Conservation (phyloP, 495 filamentous ascomycete species). For the Paragyromitra xinjiangensis region DNA sequence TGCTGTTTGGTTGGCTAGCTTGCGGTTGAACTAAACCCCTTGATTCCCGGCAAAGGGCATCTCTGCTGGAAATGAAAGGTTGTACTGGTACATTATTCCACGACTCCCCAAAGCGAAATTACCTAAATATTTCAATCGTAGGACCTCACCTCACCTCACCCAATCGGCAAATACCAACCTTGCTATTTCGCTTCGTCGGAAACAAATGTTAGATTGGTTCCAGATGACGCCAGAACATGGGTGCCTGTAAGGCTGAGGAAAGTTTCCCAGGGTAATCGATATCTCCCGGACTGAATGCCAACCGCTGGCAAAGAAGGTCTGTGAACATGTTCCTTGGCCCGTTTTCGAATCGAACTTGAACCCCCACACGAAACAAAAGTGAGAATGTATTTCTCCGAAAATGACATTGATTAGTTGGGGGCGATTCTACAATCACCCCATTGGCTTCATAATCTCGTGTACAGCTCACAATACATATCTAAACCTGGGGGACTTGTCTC, state of each 20-base stretch:
- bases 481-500: conserved; percentile 72
- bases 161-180: conserved; percentile 26
- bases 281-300: not conserved
- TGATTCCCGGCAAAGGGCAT: too few relatives aligned
- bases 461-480: conserved; percentile 64
- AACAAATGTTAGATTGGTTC: not conserved
- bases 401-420: not conserved
- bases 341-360: conserved; percentile 31
- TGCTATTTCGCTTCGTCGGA: not conserved
- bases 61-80: too few relatives aligned
- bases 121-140: not conserved
- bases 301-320: conserved; percentile 10
- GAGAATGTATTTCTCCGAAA: conserved; percentile 30
- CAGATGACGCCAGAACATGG: conserved; percentile 7
- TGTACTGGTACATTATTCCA: not conserved
- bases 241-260: conserved; percentile 33
- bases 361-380: conserved; percentile 14
- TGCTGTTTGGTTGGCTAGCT: too few relatives aligned
- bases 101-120: not conserved
- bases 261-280: not conserved
- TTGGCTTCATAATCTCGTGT: conserved; percentile 14
- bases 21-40: too few relatives aligned
- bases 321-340: conserved; percentile 20
- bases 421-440: not conserved
- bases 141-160: conserved; percentile 12